Base-by-base conservation (phyloP, 140 eudicot species). In the Anethum foeniculum region DNA sequence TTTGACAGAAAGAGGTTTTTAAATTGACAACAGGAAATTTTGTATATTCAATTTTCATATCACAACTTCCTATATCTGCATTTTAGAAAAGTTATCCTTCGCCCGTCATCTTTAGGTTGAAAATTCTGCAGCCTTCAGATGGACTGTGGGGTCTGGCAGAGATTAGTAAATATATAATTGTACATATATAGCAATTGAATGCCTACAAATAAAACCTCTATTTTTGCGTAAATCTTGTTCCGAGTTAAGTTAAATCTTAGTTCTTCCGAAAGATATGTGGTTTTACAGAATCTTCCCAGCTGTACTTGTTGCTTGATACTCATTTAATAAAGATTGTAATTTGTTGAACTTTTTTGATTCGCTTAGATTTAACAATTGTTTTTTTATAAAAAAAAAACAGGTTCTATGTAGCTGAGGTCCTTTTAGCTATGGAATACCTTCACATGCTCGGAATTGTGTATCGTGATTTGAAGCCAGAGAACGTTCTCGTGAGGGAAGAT, bases 381-480 rank as follows among this genome's bases (percentile, higher is more conserved):
- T 10, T 51, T 51, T 51, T 14, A 1, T 51, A 38, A n/a, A 71
- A 28, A 3, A 80, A 27, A n/a, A 80, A 72, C 83, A 91, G 96
- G 81, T 91, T 91, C 81, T 91, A 91, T 38, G 92, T 89, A 16
- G 91, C 96, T 48, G 96, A 91, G 67, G 90, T 91, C 74, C 89
- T 91, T 56, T 85, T 91, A 60, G 90, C 96, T 80, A 76, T 90
- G 86, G 96, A 90, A 84, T 90, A 90, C 81, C 91, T 90, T 5
- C 96, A 90, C 90, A 91, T 91, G 96, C 96, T 91, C 38, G 96
- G 93, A 69, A 91, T 91, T 44, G 91, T 91, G 16, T 91, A 91
- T 67, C 96, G 96, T 43, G 96, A 91, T 81, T 86, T 91, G n/a
- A 91, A 91, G 85, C 96, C 96, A 4, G 96, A 91, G 85, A 91